Evolutionary conservation across 331 rosid genomes (phyloP), one percentile per base, ranked within the genome.

Genomic region (Telfairia occidentalis): DNA sequence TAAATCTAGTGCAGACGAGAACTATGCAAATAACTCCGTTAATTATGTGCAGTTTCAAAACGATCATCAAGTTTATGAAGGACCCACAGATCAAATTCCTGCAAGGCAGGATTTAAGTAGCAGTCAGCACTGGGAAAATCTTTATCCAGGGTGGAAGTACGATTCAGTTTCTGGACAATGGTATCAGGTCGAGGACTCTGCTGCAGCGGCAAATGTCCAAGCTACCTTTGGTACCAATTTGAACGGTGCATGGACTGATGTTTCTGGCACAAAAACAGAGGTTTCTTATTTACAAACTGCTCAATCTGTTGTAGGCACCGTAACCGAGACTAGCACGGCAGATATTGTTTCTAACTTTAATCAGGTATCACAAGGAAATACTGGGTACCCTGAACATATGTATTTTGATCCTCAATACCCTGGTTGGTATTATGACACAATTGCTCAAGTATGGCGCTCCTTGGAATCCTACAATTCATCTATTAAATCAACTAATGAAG

Each of bases 141-240:
- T 79, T n/a, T 93, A 89, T 86, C 98, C 97, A n/a, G 97, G 98
- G 59, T 94, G 97, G 97, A 94, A 79, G 79, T 88, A 75, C 57
- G 97, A 94, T 64, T 3, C 76, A 8, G 75, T 59, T 83, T 82
- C 88, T 3, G 89, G 90, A 78, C 90, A 94, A 38, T 94, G 98
- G 97, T 86, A 87, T 84, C 92, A 80, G 83, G 85, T 88, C 18
- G 92, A 86, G 35, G 86, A 21, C 73, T 74, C 76, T 74, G 76
- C 76, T 70, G 74, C 66, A 18, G 72, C 80, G 5, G 3, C 82
- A 4, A 76, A 74, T 64, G 81, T 71, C 66, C 89, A 83, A 73
- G 83, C 60, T 74, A 76, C 46, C 52, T 30, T 46, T 15, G 85
- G 79, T 58, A 77, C 85, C 61, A 77, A 81, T 78, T 34, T 84